Evolutionary conservation across 169 alveolate species (phyloP), one percentile per base, ranked within the genome.

Genomic region (Cryptosporidium sp.): DNA sequence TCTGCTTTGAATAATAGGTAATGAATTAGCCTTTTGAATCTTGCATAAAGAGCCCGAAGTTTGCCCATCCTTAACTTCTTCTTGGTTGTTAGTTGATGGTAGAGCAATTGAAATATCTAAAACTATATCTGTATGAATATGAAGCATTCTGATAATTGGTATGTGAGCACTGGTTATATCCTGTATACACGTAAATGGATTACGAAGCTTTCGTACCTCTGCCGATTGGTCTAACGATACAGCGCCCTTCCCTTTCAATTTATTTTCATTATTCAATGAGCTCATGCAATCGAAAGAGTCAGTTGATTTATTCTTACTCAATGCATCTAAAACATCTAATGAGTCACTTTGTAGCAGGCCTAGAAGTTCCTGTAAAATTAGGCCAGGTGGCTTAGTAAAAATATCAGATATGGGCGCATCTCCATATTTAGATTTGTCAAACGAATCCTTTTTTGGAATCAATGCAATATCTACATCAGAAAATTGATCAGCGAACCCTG

Each of bases 101-200:
- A 80, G 35, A 9, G 89, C 75, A 62, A 80, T 80, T 3, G 89
- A 80, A 26, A 80, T 44, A 44, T 80, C 89, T 21, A 80, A 45
- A 21, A 80, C 89, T 31, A 80, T 65, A 80, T 80, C 75, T 62
- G 89, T 80, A 9, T 37, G 26, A 5, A 80, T 80, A 67, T 80
- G 89, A 7, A 80, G 48, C 89, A 80, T 80, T 18, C 89, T 37
- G 21, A 80, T 80, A 16, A 80, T 80, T 23, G 89, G 89, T 16
- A 80, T 53, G 42, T 80, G 89, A 65, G 89, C 89, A 80, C 89
- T 80, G 29, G 89, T 80, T 23, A 80, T 80, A 65, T 80, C 89
- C 33, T 80, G 89, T 29, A 80, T 60, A 42, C 89, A 80, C 48
- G 75, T 65, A 42, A 80, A 80, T 2, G 75, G 89, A 39, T 44